Evolutionary conservation across 202 grass and related monocot species (phyloP), one percentile per base, ranked within the genome.

Genomic region (Eragrostis tef): DNA sequence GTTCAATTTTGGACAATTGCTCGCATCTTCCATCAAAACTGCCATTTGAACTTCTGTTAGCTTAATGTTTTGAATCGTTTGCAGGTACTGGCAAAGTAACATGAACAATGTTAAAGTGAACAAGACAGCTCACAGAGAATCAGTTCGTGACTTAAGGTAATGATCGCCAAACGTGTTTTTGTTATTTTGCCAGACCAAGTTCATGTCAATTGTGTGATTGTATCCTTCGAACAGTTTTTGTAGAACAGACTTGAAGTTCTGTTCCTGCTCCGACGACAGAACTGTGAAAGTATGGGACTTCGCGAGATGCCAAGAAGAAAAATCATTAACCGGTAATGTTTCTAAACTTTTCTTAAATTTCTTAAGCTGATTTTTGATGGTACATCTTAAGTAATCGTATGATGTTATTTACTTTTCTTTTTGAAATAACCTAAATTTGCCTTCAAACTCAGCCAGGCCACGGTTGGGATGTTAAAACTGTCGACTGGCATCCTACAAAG

Each of bases 71-170:
- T 85, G 13, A 67, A 62, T 76, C 24, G 27, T 81, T 59, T 80
- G 12, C 73, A 99, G 96, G 85, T 99, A 99, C 81, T 99, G 96
- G 96, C 96, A 99, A 93, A 99, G 86, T 87, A 99, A 99, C 83
- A 99, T 99, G 96, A 99, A 99, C 78, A 99, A 99, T 13, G 96
- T 99, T 44, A 99, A 99, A 84, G 96, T 92, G 74, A 99, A 99
- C 67, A 99, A 99, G 91, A 90, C 96, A 79, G 96, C 96, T 65
- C 96, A 99, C 53, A 87, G 85, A 86, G 96, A 99, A 92, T 99
- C 96, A 41, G 85, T 99, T 77, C 96, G 96, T 71, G 96, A 84
- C 72, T 86, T 99, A 72, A 99, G 96, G 96, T 99, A 67, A 64
- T 74, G 56, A 71, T 13, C 61, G 21, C 76, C 13, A 34, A 31